A percentile compares a stretch with the other conserved stretches of the same genome.
phyloP scores from a whole-genome alignment of 306 rosid genomes.

The Prosopis cineraria region DNA sequence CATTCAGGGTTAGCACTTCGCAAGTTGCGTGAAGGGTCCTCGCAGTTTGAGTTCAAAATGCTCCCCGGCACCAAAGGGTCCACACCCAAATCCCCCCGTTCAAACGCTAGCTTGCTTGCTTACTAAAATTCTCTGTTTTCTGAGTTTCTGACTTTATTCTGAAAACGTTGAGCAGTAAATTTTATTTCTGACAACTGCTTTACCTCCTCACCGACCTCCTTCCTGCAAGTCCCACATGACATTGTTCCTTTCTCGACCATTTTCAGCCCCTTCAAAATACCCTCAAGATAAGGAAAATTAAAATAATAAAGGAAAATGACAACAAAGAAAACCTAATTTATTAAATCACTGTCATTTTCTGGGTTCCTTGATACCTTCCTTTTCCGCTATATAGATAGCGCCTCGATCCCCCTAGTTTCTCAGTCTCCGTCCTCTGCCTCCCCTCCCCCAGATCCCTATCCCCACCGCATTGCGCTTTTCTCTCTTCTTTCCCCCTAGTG shows the following conservation, averaged over 20 bases:
- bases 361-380: conserved; percentile 46
- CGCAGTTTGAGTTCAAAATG: not conserved
- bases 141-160: not conserved
- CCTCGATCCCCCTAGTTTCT: conserved; percentile 51
- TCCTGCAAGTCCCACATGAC: conserved; percentile 67
- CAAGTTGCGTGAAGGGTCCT: not conserved
- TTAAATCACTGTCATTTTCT: conserved; percentile 37
- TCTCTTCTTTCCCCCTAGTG: not conserved
- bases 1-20: not conserved
- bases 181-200: conserved; percentile 34
- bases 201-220: conserved; percentile 71
- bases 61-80: not conserved
- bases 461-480: conserved; percentile 46
- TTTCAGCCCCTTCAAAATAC: conserved; percentile 46
- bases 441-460: conserved; percentile 2
- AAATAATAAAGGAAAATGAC: not conserved
- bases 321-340: not conserved
- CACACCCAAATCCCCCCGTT: not conserved
- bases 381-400: conserved; percentile 65
- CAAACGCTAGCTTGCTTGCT: not conserved
- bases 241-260: conserved; percentile 59
- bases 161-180: conserved; percentile 31
- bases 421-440: conserved; percentile 38
- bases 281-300: not conserved
- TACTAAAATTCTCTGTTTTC: not conserved